phyloP scores from a whole-genome alignment of 208 protist species.

The Herpetomonas samuelpessoai region DNA sequence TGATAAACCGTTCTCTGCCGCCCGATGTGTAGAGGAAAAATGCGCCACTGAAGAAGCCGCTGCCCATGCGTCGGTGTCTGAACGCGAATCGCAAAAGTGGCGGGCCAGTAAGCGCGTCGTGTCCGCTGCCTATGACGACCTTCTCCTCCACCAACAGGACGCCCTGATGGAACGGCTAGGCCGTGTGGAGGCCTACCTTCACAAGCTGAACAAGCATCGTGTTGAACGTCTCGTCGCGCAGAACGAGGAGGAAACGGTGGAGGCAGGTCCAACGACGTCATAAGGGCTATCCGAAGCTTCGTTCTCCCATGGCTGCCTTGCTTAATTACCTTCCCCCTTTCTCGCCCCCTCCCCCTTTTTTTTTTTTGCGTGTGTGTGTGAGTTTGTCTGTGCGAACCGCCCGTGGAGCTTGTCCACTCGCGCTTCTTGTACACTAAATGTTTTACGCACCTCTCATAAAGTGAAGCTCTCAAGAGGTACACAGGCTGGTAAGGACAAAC shows the following conservation, averaged over 20 bases:
- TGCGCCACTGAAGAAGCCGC: background rate
- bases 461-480: too few species aligned
- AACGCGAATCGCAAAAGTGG: background rate
- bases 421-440: too few species aligned
- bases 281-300: conserved; percentile 4
- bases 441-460: too few species aligned
- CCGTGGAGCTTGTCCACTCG: too few species aligned
- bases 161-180: conserved; percentile 26
- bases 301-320: conserved; percentile 5
- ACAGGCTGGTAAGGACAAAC: too few species aligned
- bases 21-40: background rate
- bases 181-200: conserved; percentile 19
- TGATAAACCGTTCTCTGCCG: background rate
- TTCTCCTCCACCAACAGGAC: conserved; percentile 18
- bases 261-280: background rate
- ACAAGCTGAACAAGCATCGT: conserved; percentile 8
- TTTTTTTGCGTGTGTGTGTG: too few species aligned
- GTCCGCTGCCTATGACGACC: conserved; percentile 28
- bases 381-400: too few species aligned
- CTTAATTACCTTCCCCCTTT: background rate
- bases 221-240: background rate
- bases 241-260: background rate
- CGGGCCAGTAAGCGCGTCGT: background rate
- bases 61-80: background rate
- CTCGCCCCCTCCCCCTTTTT: too few species aligned